A percentile compares a stretch with the other conserved stretches of the same genome.
These are phyloP conservation scores for Houttuynia cordata DNA, from an alignment of 164 flowering plant species.

Conservation along the genomic window DNA sequence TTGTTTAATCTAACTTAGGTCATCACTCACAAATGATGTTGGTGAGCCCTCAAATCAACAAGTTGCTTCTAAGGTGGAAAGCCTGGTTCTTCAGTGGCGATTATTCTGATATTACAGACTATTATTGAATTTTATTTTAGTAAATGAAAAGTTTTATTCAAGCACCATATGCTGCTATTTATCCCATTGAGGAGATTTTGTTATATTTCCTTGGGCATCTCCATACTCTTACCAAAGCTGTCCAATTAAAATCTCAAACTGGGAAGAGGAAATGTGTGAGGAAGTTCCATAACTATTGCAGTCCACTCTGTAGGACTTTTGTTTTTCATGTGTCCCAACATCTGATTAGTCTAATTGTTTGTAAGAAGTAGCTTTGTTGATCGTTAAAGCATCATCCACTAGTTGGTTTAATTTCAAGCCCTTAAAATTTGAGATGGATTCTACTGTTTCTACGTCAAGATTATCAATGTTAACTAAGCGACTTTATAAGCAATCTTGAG, in stretches of 20 bases:
- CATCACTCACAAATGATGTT: neutral
- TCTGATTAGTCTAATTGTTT: too few relatives aligned
- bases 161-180: neutral
- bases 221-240: neutral
- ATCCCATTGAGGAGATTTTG: neutral
- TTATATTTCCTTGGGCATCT: neutral
- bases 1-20: neutral
- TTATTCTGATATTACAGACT: too few relatives aligned
- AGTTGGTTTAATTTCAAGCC: too few relatives aligned
- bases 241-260: neutral
- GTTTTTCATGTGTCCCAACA: too few relatives aligned
- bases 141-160: neutral
- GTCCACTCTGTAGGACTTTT: too few relatives aligned
- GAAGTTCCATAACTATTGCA: neutral
- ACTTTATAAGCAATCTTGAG: too few relatives aligned
- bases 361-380: too few relatives aligned
- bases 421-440: too few relatives aligned
- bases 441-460: too few relatives aligned
- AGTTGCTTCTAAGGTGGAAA: neutral
- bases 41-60: neutral
- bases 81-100: neutral
- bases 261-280: neutral
- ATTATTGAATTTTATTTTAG: too few relatives aligned
- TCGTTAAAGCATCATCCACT: too few relatives aligned
- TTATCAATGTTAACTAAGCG: too few relatives aligned